Conservation (phyloP, 352 stramenopile species). For the Globisporangium lucens region DNA sequence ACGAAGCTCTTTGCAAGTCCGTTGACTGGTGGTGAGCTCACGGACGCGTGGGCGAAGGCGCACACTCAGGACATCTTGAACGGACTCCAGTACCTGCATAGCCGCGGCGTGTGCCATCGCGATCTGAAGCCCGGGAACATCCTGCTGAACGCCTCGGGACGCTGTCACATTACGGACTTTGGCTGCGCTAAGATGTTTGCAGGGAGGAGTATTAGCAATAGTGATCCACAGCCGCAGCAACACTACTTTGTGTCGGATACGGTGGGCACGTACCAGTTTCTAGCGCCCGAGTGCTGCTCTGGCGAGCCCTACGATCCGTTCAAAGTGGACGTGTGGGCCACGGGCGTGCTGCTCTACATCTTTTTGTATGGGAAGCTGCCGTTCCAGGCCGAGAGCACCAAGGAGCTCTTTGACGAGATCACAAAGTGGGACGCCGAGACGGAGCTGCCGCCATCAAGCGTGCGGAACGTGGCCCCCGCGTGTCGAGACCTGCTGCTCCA, state of each 20-base stretch:
- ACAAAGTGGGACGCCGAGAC: constrained; percentile 32
- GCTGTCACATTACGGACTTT: constrained; percentile 88
- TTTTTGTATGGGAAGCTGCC: constrained; percentile 83
- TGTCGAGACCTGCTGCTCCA: constrained; percentile 47
- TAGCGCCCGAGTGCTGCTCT: constrained; percentile 85
- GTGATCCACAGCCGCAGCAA: background rate
- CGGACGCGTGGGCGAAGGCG: constrained; percentile 56
- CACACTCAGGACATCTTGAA: constrained; percentile 76
- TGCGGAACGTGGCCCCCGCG: constrained; percentile 24
- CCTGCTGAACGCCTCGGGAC: constrained; percentile 70
- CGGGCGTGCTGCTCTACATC: constrained; percentile 82
- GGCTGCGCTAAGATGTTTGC: constrained; percentile 62
- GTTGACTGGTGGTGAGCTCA: constrained; percentile 44
- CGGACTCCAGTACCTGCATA: constrained; percentile 81
- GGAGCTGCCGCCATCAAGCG: constrained; percentile 23
- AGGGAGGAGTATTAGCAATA: background rate
- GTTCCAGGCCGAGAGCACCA: constrained; percentile 67
- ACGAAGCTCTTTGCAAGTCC: constrained; percentile 72
- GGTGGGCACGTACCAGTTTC: constrained; percentile 88
- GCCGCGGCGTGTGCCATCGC: constrained; percentile 74
- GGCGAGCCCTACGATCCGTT: constrained; percentile 84
- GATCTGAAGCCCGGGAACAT: constrained; percentile 92
- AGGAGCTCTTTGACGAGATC: constrained; percentile 84
- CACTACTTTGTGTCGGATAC: constrained; percentile 63
- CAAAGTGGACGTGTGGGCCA: constrained; percentile 82